Base-by-base conservation (phyloP, 2,329 filamentous ascomycete species). In the Aspergillus flavus region DNA sequence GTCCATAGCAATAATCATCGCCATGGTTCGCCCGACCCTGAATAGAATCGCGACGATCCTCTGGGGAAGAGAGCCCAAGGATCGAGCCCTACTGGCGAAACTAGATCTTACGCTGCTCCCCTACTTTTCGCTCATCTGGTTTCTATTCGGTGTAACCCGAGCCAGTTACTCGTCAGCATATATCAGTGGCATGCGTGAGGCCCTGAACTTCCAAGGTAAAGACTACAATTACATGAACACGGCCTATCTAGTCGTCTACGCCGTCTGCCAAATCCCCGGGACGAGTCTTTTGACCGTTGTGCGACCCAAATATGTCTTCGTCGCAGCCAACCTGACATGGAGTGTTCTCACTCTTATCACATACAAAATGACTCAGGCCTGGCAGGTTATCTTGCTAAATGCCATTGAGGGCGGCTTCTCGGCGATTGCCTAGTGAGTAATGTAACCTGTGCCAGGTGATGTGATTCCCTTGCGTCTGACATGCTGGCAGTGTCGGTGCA, bases 111-210 rank as follows among this genome's bases (percentile, higher is more conserved):
- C 79, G 0, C 70, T 81, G 7, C 72, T 81, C 23, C 76, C 77
- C 0, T 82, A 83, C 63, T 82, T 82, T 64, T 81, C 79, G 0
- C 68, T 82, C 14, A 78, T 82, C n/a, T 82, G 80, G 81, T 82
- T 82, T 57, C 70, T 82, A 4, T 82, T 82, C 61, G 81, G 81
- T 32, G 75, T 82, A 56, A 81, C 80, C 6, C 74, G 80, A 12
- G 75, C 80, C 32, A 80, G 77, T 65, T 82, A 82, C 64, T 76
- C 70, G 36, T 80, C 78, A 0, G 79, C 79, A 4, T 81, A 80
- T 66, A 80, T 81, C 61, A 80, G 78, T 57, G 78, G 78, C 23
- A 80, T 80, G 78, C 72, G 74, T 43, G 76, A 78, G 36, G 78
- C 76, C 1, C 62, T 80, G 2, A 59, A 70, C 7, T 80, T 80